Evolutionary conservation across 2,329 filamentous ascomycete species (phyloP).

Genomic region (Aspergillus nomiae): DNA sequence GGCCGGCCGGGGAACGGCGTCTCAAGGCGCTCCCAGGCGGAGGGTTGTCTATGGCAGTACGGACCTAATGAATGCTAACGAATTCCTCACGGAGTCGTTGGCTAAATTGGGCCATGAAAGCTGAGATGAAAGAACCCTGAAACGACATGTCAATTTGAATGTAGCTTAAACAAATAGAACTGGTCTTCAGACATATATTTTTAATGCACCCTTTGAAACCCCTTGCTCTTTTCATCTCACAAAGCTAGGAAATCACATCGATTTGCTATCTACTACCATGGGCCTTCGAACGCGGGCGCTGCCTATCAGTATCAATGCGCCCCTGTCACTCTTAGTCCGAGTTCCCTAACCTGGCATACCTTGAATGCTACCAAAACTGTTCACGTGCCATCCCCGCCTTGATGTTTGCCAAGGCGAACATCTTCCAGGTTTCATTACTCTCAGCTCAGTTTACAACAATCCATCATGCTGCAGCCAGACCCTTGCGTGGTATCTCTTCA

Average conservation of each 20-base stretch:
- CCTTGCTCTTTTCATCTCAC: neutral
- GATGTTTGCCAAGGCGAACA: neutral
- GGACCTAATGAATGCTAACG: slow-evolving; percentile 65
- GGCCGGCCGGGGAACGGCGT: slow-evolving; percentile 35
- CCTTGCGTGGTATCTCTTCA: neutral
- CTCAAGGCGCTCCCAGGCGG: slow-evolving; percentile 61
- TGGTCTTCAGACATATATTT: neutral
- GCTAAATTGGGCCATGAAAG: slow-evolving; percentile 60
- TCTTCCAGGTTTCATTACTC: neutral
- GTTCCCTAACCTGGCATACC: too few species aligned
- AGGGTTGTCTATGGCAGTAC: slow-evolving; percentile 95
- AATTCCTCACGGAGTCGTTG: slow-evolving; percentile 62
- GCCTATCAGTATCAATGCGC: neutral
- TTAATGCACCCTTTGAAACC: slow-evolving; percentile 1
- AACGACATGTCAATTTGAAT: neutral
- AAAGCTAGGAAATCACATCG: neutral
- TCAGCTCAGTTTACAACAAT: too few species aligned
- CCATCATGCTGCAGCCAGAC: neutral
- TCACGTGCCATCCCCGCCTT: too few species aligned
- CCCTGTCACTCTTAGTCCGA: too few species aligned
- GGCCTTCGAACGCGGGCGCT: neutral
- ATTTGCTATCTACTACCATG: neutral
- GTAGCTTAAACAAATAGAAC: neutral
- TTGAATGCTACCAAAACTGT: too few species aligned
- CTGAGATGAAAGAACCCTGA: slow-evolving; percentile 20